Conservation (phyloP, 495 filamentous ascomycete genomes). For the Cenococcum geophilum region DNA sequence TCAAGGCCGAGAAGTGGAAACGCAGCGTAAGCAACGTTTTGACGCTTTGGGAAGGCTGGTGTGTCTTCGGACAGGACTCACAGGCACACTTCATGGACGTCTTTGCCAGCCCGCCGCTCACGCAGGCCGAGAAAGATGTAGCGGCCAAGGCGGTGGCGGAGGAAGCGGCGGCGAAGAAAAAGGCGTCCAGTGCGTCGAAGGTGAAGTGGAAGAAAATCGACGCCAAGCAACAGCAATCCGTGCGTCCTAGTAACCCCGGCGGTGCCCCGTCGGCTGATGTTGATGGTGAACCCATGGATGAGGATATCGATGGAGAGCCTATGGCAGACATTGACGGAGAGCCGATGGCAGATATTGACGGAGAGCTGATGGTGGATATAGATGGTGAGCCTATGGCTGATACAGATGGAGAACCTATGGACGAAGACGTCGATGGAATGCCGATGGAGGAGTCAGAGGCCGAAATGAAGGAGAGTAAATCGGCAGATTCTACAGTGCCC, state of each 20-base stretch:
- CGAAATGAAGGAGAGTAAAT: constrained; percentile 33
- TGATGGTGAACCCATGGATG: constrained; percentile 50
- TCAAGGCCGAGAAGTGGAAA: constrained; percentile 87
- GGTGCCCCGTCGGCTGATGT: constrained; percentile 32
- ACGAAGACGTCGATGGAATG: constrained; percentile 5
- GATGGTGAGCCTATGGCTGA: constrained; percentile 39
- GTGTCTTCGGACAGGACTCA: constrained; percentile 70
- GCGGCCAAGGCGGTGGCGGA: constrained; percentile 28
- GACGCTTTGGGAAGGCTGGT: constrained; percentile 82
- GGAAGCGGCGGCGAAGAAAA: constrained; percentile 40
- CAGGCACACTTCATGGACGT: constrained; percentile 65
- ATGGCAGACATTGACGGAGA: constrained; percentile 31
- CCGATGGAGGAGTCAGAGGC: constrained; percentile 2
- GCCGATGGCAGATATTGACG: constrained; percentile 41
- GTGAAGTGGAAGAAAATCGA: constrained; percentile 38
- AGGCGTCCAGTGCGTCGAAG: constrained; percentile 59
- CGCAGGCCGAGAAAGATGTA: constrained; percentile 42
- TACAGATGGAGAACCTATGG: constrained; percentile 25
- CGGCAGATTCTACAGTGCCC: not conserved
- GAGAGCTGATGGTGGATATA: constrained; percentile 41
- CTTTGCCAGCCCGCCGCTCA: constrained; percentile 69
- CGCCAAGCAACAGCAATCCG: not conserved
- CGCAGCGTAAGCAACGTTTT: constrained; percentile 68
- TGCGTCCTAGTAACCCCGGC: not conserved
- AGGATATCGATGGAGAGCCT: constrained; percentile 43